Conservation (phyloP, 768 basidiomycete genomes). For the Pleurotus djamor region DNA sequence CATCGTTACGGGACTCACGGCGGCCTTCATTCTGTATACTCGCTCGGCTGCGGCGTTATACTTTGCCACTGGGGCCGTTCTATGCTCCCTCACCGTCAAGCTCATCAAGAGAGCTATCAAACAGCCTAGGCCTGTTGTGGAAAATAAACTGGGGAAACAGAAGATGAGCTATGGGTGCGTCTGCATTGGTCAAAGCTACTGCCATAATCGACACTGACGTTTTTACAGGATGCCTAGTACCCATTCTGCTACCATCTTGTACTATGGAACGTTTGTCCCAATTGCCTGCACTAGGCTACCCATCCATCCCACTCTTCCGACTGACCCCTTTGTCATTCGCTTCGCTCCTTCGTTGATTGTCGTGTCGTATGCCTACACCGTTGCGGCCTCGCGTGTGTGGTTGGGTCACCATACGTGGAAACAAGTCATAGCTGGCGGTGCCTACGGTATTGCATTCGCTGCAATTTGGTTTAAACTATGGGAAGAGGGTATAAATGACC, state of each 20-base stretch:
- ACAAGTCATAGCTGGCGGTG: conserved; percentile 61
- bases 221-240: conserved; percentile 77
- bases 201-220: neutral
- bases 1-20: conserved; percentile 52
- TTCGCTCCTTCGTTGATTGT: conserved; percentile 41
- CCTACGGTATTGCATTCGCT: conserved; percentile 54
- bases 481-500: conserved; percentile 26
- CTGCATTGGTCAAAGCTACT: neutral
- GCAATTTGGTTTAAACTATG: conserved; percentile 58
- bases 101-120: conserved; percentile 56
- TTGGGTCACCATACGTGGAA: conserved; percentile 75
- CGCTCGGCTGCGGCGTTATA: conserved; percentile 61
- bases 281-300: conserved; percentile 60
- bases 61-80: conserved; percentile 54
- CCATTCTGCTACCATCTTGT: conserved; percentile 70
- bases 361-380: conserved; percentile 51
- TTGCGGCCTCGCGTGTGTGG: conserved; percentile 68
- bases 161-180: conserved; percentile 71
- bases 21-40: conserved; percentile 50
- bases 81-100: conserved; percentile 60
- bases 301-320: conserved; percentile 51
- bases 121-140: conserved; percentile 56
- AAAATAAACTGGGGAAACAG: conserved; percentile 15
- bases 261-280: conserved; percentile 57
- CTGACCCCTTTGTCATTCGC: conserved; percentile 30